A percentile compares a stretch with the other conserved stretches of the same genome.
phyloP scores from a whole-genome alignment of 2,329 filamentous ascomycete species.

The Fusarium sp. region DNA sequence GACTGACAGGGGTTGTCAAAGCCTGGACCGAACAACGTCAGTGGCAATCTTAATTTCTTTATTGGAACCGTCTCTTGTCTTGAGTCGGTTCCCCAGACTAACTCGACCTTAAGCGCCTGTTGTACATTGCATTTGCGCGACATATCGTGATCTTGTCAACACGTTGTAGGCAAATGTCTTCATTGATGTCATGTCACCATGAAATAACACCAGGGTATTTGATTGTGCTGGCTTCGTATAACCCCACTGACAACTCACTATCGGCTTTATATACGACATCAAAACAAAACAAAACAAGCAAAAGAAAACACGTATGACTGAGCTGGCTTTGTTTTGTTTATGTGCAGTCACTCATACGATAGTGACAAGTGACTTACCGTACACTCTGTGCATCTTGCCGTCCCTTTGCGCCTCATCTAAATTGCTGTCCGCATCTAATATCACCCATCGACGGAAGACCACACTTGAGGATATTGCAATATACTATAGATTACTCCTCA shows the following conservation, averaged over 20 bases:
- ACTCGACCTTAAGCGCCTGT: not conserved
- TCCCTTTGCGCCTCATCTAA: not conserved
- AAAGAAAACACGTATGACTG: constrained; percentile 7
- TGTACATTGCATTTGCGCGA: not conserved
- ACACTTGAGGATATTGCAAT: constrained; percentile 3
- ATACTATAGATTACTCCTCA: constrained; percentile 20
- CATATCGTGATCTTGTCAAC: constrained; percentile 4
- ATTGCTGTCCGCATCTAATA: not conserved
- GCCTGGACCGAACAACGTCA: constrained; percentile 28
- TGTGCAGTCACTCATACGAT: not conserved
- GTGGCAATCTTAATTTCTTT: constrained; percentile 44
- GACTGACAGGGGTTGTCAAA: constrained; percentile 17
- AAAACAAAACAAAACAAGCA: constrained; percentile 1
- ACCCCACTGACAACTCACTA: constrained; percentile 26
- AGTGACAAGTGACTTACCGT: not conserved
- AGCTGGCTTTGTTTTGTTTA: constrained; percentile 1
- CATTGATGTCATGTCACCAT: not conserved
- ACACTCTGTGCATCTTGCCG: constrained; percentile 15
- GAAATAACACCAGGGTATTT: not conserved
- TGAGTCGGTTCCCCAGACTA: constrained; percentile 24
- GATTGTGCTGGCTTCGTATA: not conserved
- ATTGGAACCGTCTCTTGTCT: not conserved
- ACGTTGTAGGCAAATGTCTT: not conserved
- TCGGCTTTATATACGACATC: constrained; percentile 5
- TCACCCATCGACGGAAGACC: constrained; percentile 1